These are phyloP conservation scores for Suillus weaverae DNA, from an alignment of 768 basidiomycete genomes.

Conservation along the genomic window DNA sequence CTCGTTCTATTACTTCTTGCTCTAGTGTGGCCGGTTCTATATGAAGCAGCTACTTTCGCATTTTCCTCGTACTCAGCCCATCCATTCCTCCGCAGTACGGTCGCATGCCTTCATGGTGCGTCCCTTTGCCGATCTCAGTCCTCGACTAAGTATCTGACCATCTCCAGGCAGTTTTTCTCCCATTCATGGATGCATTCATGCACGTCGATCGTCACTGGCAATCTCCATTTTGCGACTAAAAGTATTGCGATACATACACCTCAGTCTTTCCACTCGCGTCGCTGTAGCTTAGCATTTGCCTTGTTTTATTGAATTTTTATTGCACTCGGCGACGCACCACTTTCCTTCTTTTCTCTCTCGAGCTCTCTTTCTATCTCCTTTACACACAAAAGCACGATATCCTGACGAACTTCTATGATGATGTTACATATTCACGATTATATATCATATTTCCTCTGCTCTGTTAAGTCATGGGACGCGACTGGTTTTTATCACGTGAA, in stretches of 20 bases:
- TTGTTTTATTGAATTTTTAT: constrained; percentile 6
- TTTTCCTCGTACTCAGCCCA: background rate
- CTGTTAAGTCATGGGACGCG: background rate
- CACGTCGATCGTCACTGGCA: background rate
- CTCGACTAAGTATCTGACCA: background rate
- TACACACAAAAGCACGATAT: constrained; percentile 3
- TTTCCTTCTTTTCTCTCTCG: background rate
- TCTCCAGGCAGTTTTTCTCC: background rate
- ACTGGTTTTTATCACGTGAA: constrained; percentile 27
- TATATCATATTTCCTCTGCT: background rate
- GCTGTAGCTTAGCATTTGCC: constrained; percentile 2
- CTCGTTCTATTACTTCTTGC: constrained; percentile 1
- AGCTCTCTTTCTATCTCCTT: background rate
- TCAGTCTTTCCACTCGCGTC: constrained; percentile 10
- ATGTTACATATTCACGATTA: constrained; percentile 6
- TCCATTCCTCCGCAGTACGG: background rate
- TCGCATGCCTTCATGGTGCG: constrained; percentile 3
- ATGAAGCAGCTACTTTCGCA: background rate
- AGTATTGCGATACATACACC: constrained; percentile 10
- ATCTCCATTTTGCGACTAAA: constrained; percentile 7
- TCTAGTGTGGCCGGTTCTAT: no score
- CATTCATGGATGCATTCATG: constrained; percentile 3
- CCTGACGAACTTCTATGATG: constrained; percentile 4
- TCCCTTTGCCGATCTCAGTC: no score
- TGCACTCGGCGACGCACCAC: constrained; percentile 4